A percentile compares a stretch with the other conserved stretches of the same genome.
phyloP scores from a whole-genome alignment of 352 stramenopile genomes.

The Phytophthora cryptogea region DNA sequence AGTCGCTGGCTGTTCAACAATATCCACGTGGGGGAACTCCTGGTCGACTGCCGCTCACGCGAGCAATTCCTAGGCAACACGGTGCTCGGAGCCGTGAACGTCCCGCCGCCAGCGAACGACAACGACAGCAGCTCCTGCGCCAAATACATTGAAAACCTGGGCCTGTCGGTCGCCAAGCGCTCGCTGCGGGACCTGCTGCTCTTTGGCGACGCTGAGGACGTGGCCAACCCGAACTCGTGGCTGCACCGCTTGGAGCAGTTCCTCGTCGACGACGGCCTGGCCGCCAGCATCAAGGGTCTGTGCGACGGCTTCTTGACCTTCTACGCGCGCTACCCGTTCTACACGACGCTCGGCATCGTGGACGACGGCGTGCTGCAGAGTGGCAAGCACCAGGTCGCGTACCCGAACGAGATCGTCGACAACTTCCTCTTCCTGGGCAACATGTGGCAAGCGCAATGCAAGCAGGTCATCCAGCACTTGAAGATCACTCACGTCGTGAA shows the following conservation, averaged over 20 bases:
- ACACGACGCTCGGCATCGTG: conserved; percentile 41
- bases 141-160: conserved; percentile 26
- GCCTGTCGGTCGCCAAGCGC: conserved; percentile 38
- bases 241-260: conserved; percentile 43
- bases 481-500: conserved; percentile 80
- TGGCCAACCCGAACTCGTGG: conserved; percentile 35
- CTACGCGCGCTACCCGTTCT: conserved; percentile 65
- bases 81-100: conserved; percentile 54
- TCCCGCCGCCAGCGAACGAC: conserved; percentile 46
- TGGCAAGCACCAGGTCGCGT: conserved; percentile 49
- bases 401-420: conserved; percentile 73
- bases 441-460: conserved; percentile 70
- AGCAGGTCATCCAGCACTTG: conserved; percentile 56
- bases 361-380: conserved; percentile 33
- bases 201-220: conserved; percentile 41
- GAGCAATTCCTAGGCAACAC: conserved; percentile 43
- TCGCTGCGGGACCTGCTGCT: conserved; percentile 60
- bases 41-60: conserved; percentile 57
- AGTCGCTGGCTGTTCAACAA: conserved; percentile 80
- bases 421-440: conserved; percentile 75
- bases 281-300: conserved; percentile 51
- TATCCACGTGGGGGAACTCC: conserved; percentile 59
- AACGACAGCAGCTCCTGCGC: conserved; percentile 10
- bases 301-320: conserved; percentile 49
- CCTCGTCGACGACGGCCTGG: conserved; percentile 50